These are phyloP conservation scores for Psilocybe sp. DNA, from an alignment of 768 basidiomycete genomes.

Conservation along the genomic window DNA sequence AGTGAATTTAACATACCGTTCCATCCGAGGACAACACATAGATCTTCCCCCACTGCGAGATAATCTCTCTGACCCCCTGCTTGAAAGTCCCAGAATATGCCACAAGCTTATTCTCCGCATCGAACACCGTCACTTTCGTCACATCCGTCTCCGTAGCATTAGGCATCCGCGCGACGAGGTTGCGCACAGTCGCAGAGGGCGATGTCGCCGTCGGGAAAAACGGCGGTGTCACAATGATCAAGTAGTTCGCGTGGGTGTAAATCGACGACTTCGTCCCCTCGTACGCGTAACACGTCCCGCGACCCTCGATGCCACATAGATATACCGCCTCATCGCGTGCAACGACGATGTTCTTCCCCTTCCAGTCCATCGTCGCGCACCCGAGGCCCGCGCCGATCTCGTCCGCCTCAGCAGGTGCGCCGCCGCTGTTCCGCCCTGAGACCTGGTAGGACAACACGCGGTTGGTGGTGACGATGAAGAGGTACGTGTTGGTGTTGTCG, in stretches of 20 bases:
- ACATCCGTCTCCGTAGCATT: conserved; percentile 55
- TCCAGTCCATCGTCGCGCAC: conserved; percentile 81
- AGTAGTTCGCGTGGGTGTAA: conserved; percentile 75
- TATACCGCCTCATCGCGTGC: conserved; percentile 93
- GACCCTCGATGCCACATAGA: conserved; percentile 74
- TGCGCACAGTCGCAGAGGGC: conserved; percentile 72
- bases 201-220: conserved; percentile 65
- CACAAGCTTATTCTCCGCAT: conserved; percentile 88
- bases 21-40: conserved; percentile 81
- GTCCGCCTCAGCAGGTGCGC: conserved; percentile 68
- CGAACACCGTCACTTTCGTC: conserved; percentile 81
- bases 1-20: conserved; percentile 43
- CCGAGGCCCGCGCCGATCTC: conserved; percentile 84
- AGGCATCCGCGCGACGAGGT: conserved; percentile 55
- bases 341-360: conserved; percentile 71
- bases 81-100: conserved; percentile 80
- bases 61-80: conserved; percentile 79
- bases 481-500: conserved; percentile 41
- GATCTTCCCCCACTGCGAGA: conserved; percentile 79
- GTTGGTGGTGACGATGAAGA: conserved; percentile 89
- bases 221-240: conserved; percentile 88
- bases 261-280: conserved; percentile 89
- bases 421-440: conserved; percentile 67
- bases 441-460: conserved; percentile 76
- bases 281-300: conserved; percentile 85